Evolutionary conservation across 2,329 filamentous ascomycete species (phyloP).

Genomic region (Biscogniauxia sp.): DNA sequence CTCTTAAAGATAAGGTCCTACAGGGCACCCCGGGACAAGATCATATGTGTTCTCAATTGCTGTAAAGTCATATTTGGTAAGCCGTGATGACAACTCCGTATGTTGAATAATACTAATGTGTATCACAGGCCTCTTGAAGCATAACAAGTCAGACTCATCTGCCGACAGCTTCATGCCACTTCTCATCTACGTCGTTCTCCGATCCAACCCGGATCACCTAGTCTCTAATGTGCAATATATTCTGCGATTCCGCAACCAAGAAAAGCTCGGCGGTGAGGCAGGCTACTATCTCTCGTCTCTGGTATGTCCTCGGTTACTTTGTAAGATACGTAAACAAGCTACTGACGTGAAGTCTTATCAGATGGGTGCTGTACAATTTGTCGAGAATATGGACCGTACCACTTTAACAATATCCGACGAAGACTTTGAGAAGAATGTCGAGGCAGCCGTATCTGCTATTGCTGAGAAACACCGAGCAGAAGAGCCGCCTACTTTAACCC

Average conservation of each 20-base stretch:
- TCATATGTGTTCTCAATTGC: conserved; percentile 96
- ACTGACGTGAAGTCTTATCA: conserved; percentile 29
- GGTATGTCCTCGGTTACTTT: conserved; percentile 45
- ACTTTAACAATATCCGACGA: conserved; percentile 90
- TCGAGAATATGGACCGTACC: conserved; percentile 93
- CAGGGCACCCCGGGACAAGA: conserved; percentile 94
- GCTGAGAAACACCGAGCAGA: conserved; percentile 76
- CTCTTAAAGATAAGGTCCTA: conserved; percentile 95
- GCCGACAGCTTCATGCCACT: conserved; percentile 95
- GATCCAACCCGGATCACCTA: conserved; percentile 90
- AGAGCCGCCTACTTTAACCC: conserved; percentile 44
- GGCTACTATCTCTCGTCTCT: conserved; percentile 97
- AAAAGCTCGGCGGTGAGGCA: conserved; percentile 95
- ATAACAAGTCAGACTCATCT: conserved; percentile 89
- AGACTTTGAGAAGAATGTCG: conserved; percentile 95
- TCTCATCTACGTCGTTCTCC: conserved; percentile 91
- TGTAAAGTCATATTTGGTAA: conserved; percentile 98
- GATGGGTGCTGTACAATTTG: conserved; percentile 94
- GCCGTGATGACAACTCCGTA: conserved; percentile 18
- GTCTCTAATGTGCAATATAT: conserved; percentile 99
- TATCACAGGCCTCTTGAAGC: conserved; percentile 72
- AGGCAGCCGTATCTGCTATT: conserved; percentile 91
- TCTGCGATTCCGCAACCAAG: conserved; percentile 91
- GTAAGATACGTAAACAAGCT: not conserved
- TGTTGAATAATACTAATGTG: conserved; percentile 12